Conservation (phyloP, 139 green algal species). For the Closterium sp. region DNA sequence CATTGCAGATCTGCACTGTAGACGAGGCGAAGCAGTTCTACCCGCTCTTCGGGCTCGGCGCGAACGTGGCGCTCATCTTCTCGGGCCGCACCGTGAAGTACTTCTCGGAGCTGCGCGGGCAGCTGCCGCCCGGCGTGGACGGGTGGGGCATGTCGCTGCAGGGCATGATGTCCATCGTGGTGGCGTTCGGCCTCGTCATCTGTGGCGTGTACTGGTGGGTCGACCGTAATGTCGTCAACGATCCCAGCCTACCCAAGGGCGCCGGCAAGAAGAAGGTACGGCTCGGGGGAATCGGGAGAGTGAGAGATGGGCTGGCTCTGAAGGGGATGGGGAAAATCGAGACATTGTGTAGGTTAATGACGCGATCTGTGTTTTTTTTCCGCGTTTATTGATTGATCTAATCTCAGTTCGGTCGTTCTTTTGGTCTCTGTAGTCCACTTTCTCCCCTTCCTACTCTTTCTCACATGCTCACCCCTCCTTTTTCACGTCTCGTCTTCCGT, state of each 20-base stretch:
- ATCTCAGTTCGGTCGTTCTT: neutral
- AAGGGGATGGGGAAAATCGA: neutral
- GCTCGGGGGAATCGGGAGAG: conserved; percentile 52
- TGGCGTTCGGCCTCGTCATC: conserved; percentile 78
- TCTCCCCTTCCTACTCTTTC: neutral
- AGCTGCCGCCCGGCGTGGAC: conserved; percentile 89
- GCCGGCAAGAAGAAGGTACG: conserved; percentile 67
- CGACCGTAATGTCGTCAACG: conserved; percentile 75
- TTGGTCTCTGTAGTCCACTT: too few species aligned
- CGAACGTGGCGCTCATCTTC: conserved; percentile 98
- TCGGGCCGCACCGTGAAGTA: conserved; percentile 94
- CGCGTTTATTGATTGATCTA: neutral
- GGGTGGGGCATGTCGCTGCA: conserved; percentile 93
- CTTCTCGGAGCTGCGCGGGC: conserved; percentile 83
- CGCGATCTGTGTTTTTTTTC: neutral
- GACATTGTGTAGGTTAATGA: neutral
- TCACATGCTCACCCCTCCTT: neutral
- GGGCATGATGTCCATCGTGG: conserved; percentile 96
- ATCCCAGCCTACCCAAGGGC: conserved; percentile 57
- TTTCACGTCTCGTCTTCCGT: conserved; percentile 10
- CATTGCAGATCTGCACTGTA: conserved; percentile 85
- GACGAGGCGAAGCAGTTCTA: conserved; percentile 99
- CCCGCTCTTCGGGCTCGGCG: conserved; percentile 95
- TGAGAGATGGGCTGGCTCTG: neutral
- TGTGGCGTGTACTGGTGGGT: conserved; percentile 79